Conservation (phyloP, 1,284 basidiomycete species). For the Somion occarium region DNA sequence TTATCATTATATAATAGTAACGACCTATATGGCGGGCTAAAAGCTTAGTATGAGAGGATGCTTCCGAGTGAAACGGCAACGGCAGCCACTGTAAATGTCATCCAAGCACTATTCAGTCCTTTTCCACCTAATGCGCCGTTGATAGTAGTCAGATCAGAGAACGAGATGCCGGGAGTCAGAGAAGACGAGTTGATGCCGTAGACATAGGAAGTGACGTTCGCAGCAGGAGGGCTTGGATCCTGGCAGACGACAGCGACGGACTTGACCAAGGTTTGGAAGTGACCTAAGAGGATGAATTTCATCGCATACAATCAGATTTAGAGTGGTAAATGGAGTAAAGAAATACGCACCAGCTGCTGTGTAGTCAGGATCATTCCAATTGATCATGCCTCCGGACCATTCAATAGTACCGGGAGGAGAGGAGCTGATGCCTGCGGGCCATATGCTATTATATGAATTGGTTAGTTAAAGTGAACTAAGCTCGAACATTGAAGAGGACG, state of each 20-base stretch:
- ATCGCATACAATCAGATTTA: neutral
- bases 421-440: conserved; percentile 69
- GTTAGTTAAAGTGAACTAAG: conserved; percentile 1
- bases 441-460: conserved; percentile 42
- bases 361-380: conserved; percentile 77
- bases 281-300: conserved; percentile 25
- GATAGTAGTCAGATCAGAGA: conserved; percentile 50
- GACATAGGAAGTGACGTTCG: conserved; percentile 54
- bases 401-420: conserved; percentile 62
- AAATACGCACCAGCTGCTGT: conserved; percentile 40
- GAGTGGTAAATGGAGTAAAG: too few relatives aligned
- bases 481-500: neutral
- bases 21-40: neutral
- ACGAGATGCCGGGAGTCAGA: conserved; percentile 44
- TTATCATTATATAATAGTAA: neutral
- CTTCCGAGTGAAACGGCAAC: neutral
- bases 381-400: conserved; percentile 78
- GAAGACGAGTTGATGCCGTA: conserved; percentile 52
- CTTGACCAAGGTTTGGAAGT: conserved; percentile 59
- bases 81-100: neutral
- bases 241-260: conserved; percentile 58
- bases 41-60: neutral
- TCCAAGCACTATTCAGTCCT: neutral
- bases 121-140: conserved; percentile 16
- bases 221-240: conserved; percentile 36